A percentile compares a stretch with the other conserved stretches of the same genome.
Evolutionary conservation across 305 asterid species (phyloP).

Genomic region (Rubia occidens): DNA sequence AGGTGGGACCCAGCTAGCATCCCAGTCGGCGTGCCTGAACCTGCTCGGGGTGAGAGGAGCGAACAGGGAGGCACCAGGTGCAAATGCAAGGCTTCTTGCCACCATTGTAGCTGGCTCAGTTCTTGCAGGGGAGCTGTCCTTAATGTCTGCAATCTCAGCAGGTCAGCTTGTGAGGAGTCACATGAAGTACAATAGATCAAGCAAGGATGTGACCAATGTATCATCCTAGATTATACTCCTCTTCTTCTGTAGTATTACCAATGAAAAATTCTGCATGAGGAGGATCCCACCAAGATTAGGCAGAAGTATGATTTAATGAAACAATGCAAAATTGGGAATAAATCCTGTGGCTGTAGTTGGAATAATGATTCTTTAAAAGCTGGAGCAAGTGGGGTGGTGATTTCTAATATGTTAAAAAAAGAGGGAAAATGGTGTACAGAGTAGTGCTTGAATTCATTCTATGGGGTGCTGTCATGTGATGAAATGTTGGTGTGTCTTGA

Average conservation of each 20-base stretch:
- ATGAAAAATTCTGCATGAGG: too few species aligned
- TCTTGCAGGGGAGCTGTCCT: conserved; percentile 43
- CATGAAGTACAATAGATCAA: conserved; percentile 44
- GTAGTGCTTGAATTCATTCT: conserved; percentile 7
- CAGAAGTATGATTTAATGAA: background rate
- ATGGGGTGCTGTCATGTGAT: conserved; percentile 5
- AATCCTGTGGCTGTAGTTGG: conserved; percentile 1
- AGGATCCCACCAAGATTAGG: conserved; percentile 5
- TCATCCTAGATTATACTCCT: conserved; percentile 15
- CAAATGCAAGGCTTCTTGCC: conserved; percentile 42
- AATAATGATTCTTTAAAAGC: background rate
- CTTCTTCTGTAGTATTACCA: too few species aligned
- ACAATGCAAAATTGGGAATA: conserved; percentile 8
- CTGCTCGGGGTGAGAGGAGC: conserved; percentile 48
- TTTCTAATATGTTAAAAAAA: background rate
- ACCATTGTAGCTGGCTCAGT: conserved; percentile 44
- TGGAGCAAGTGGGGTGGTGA: background rate
- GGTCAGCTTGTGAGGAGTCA: conserved; percentile 46
- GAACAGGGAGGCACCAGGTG: conserved; percentile 32
- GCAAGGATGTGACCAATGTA: conserved; percentile 26
- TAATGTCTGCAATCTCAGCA: conserved; percentile 47
- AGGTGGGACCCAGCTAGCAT: conserved; percentile 48
- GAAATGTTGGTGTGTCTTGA: conserved; percentile 8
- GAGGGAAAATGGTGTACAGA: conserved; percentile 9
- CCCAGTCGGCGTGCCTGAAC: conserved; percentile 46